A percentile compares a stretch with the other conserved stretches of the same genome.
These are phyloP conservation scores for Mycena capillaripes DNA, from an alignment of 768 basidiomycete species.

Conservation along the genomic window DNA sequence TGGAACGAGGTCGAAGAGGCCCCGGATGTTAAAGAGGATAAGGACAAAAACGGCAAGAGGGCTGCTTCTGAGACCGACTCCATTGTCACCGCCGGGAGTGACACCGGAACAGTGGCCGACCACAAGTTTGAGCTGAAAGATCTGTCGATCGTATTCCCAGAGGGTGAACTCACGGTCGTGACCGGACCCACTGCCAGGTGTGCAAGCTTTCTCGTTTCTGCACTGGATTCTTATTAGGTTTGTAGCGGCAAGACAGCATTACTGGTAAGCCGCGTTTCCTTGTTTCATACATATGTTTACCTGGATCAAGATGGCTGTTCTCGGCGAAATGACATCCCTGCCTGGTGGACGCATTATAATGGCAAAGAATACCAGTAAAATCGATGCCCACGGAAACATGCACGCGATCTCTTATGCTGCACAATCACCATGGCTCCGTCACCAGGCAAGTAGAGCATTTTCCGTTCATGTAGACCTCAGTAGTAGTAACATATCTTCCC, in stretches of 20 bases:
- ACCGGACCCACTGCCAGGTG: constrained; percentile 79
- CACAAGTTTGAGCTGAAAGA: constrained; percentile 78
- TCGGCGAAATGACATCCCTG: constrained; percentile 78
- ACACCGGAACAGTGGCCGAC: constrained; percentile 50
- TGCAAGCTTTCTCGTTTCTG: background rate
- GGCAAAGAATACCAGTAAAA: constrained; percentile 69
- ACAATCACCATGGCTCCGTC: constrained; percentile 79
- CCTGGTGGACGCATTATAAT: constrained; percentile 69
- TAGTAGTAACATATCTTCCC: background rate
- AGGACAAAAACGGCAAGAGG: constrained; percentile 36
- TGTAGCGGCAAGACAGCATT: constrained; percentile 84
- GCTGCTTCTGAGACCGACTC: constrained; percentile 26
- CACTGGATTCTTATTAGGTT: background rate
- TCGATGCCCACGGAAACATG: constrained; percentile 74
- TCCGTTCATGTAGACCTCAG: no score
- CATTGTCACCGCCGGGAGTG: constrained; percentile 27
- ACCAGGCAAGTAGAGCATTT: constrained; percentile 47
- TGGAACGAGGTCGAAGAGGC: constrained; percentile 67
- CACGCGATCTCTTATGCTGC: constrained; percentile 80
- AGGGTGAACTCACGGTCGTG: constrained; percentile 77
- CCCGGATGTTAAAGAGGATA: constrained; percentile 13
- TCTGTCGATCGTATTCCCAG: constrained; percentile 78
- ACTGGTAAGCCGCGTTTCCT: constrained; percentile 58
- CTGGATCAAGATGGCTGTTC: constrained; percentile 71
- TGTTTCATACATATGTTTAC: background rate